Evolutionary conservation across 2,329 filamentous ascomycete species (phyloP).

Genomic region (Ophiostoma novo-ulmi): DNA sequence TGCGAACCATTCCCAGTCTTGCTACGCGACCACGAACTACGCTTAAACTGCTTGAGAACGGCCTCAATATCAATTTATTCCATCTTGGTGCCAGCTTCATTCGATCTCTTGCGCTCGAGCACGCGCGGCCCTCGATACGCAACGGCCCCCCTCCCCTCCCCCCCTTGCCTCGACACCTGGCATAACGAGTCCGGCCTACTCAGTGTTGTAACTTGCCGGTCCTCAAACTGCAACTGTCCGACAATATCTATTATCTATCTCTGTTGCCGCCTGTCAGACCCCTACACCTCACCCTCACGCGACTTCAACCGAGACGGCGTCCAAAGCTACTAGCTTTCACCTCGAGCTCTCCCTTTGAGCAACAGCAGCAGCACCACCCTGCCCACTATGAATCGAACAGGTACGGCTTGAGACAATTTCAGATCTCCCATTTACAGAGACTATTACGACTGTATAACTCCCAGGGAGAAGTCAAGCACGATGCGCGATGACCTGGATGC

Average conservation of each 20-base stretch:
- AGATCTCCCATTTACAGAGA: no score
- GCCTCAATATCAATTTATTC: background rate
- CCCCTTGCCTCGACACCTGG: background rate
- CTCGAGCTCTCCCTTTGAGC: background rate
- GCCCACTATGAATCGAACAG: slow-evolving; percentile 55
- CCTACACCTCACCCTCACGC: background rate
- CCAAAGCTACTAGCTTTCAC: background rate
- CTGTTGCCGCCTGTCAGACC: background rate
- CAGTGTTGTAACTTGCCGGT: background rate
- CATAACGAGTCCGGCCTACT: background rate
- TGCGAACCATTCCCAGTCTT: background rate
- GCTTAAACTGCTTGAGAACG: background rate
- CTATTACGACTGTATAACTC: background rate
- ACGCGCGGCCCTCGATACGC: background rate
- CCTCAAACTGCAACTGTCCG: background rate
- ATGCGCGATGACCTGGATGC: background rate
- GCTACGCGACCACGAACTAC: background rate
- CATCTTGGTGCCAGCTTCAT: background rate
- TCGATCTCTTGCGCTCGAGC: background rate
- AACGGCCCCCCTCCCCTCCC: background rate
- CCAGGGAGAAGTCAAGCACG: no score
- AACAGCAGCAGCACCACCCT: slow-evolving; percentile 16
- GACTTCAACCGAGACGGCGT: background rate
- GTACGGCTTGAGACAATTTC: slow-evolving; percentile 39
- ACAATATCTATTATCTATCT: background rate